phyloP scores from a whole-genome alignment of 805 yeast species.

The Cyberlindnera euphorbiae region DNA sequence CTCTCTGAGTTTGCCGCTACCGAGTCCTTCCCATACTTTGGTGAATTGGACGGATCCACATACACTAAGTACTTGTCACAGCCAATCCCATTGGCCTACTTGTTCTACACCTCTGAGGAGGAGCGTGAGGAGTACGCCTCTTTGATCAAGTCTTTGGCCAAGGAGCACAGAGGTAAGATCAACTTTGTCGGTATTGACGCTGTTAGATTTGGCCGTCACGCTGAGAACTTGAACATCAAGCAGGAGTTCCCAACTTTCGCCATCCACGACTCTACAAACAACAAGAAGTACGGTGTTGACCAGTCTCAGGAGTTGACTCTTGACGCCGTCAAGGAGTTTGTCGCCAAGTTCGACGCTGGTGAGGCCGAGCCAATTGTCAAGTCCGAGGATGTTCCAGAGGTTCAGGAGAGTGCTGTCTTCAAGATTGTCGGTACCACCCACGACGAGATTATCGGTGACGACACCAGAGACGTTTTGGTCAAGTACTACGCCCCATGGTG shows the following conservation, averaged over 20 bases:
- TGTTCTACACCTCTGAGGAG: conserved; percentile 69
- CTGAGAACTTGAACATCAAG: conserved; percentile 76
- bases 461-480: conserved; percentile 66
- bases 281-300: conserved; percentile 73
- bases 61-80: conserved; percentile 70
- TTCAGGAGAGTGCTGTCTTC: conserved; percentile 69
- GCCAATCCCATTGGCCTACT: conserved; percentile 78
- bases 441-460: conserved; percentile 57
- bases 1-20: conserved; percentile 31
- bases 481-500: conserved; percentile 98
- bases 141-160: conserved; percentile 58
- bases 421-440: conserved; percentile 83
- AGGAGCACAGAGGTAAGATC: conserved; percentile 69
- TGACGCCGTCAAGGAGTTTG: conserved; percentile 53
- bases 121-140: conserved; percentile 55
- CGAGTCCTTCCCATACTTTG: conserved; percentile 79
- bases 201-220: conserved; percentile 74
- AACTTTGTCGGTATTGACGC: conserved; percentile 91
- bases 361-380: conserved; percentile 68
- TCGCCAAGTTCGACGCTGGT: conserved; percentile 60
- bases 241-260: conserved; percentile 88
- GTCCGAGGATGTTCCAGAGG: conserved; percentile 81
- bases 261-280: conserved; percentile 64
- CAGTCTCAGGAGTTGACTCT: conserved; percentile 52
- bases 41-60: conserved; percentile 79